A percentile compares a stretch with the other conserved stretches of the same genome.
phyloP scores from a whole-genome alignment of 2,329 filamentous ascomycete genomes.

The Alternaria triticina region DNA sequence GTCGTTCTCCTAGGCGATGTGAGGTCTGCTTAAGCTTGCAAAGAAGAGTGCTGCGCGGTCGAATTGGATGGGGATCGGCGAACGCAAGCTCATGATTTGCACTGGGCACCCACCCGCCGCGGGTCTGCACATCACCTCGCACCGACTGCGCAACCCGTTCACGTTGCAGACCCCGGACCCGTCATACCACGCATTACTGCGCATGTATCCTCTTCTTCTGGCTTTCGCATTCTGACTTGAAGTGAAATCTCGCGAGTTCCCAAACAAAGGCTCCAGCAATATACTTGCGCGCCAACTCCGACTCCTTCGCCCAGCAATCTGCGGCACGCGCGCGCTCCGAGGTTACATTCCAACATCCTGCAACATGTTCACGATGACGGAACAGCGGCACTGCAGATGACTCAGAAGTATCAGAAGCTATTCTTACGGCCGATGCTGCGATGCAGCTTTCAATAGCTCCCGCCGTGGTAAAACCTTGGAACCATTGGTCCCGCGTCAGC shows the following conservation, averaged over 20 bases:
- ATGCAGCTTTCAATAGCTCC: neutral
- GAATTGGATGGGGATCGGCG: constrained; percentile 14
- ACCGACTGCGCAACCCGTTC: neutral
- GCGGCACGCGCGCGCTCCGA: neutral
- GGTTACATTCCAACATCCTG: neutral
- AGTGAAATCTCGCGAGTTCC: too few species aligned
- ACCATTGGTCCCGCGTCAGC: neutral
- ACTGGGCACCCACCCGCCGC: neutral
- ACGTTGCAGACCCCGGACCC: neutral
- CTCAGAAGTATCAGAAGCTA: neutral
- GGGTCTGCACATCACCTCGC: neutral
- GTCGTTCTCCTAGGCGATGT: neutral
- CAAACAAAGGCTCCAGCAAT: neutral
- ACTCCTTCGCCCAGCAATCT: neutral
- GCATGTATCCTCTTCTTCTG: neutral
- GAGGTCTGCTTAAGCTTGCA: constrained; percentile 2
- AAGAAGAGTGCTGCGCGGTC: neutral
- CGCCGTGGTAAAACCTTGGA: neutral
- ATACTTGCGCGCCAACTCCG: neutral
- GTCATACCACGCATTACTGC: neutral
- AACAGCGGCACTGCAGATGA: neutral
- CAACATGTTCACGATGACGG: neutral
- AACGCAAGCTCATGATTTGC: constrained; percentile 6
- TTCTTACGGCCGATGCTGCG: neutral
- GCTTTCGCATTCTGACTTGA: too few species aligned